Conservation (phyloP, 2,329 filamentous ascomycete species). For the Ophidiomyces ophidiicola region DNA sequence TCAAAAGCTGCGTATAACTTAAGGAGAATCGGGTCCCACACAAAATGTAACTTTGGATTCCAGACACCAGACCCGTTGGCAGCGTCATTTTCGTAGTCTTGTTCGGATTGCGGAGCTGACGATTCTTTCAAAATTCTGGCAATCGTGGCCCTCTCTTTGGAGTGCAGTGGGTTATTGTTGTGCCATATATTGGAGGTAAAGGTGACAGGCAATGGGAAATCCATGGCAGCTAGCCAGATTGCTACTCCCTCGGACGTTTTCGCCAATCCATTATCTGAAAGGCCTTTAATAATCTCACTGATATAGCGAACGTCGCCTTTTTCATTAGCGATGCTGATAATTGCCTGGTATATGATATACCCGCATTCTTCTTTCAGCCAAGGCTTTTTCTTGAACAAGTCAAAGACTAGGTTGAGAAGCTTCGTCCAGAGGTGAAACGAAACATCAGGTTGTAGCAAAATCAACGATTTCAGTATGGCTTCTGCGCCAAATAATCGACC, state of each 20-base stretch:
- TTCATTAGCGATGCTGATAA: constrained; percentile 42
- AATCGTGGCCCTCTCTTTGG: constrained; percentile 55
- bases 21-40: constrained; percentile 67
- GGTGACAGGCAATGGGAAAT: constrained; percentile 51
- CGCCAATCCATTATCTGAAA: constrained; percentile 54
- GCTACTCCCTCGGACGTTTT: constrained; percentile 81
- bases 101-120: constrained; percentile 22
- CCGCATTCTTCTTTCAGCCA: constrained; percentile 86
- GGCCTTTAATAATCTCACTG: constrained; percentile 48
- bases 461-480: constrained; percentile 66
- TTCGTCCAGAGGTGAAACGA: constrained; percentile 41
- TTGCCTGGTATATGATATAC: constrained; percentile 62
- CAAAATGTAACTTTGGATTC: constrained; percentile 71
- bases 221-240: constrained; percentile 64
- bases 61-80: constrained; percentile 52
- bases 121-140: constrained; percentile 67
- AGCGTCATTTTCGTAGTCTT: constrained; percentile 22
- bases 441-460: constrained; percentile 50
- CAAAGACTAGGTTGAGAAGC: constrained; percentile 60
- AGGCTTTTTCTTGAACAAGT: constrained; percentile 65
- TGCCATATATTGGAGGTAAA: constrained; percentile 62
- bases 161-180: constrained; percentile 56
- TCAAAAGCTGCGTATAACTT: constrained; percentile 26
- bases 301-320: constrained; percentile 39
- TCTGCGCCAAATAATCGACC: constrained; percentile 80